Percentiles rank a stretch among this genome's conserved stretches.
phyloP scores from a whole-genome alignment of 2,329 filamentous ascomycete species.

The Ceratocystis ficicola region DNA sequence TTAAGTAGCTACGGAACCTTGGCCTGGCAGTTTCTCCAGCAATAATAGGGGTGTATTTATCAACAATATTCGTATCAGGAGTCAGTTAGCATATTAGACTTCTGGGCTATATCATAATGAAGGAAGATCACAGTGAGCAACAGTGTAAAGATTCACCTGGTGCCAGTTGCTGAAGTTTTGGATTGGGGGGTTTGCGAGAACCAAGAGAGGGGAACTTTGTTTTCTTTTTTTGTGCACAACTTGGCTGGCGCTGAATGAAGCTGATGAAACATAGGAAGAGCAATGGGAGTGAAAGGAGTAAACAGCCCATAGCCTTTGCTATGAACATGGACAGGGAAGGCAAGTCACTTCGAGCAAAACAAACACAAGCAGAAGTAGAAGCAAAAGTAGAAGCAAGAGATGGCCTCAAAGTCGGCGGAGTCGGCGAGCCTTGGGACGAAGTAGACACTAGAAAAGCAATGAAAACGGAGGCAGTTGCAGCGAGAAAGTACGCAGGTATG shows the following conservation, averaged over 20 bases:
- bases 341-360: not conserved
- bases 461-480: not conserved
- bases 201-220: not conserved
- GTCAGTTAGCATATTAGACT: not conserved
- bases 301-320: not conserved
- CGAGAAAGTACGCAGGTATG: not conserved
- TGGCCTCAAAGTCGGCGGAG: not conserved
- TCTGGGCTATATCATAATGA: not conserved
- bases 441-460: not conserved
- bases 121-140: not conserved
- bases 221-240: not conserved
- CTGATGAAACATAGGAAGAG: conserved; percentile 7
- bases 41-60: not conserved
- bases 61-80: not conserved
- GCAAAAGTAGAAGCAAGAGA: not conserved
- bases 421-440: not conserved
- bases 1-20: not conserved
- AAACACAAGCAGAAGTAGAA: not conserved
- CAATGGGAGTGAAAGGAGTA: conserved; percentile 6
- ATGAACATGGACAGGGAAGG: not conserved
- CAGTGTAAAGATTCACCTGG: not conserved
- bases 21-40: not conserved
- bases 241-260: not conserved
- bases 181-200: too few relatives aligned
- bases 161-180: not conserved